These are phyloP conservation scores for Erysimum cheiranthoides DNA, from an alignment of 345 rosid species.

Conservation along the genomic window DNA sequence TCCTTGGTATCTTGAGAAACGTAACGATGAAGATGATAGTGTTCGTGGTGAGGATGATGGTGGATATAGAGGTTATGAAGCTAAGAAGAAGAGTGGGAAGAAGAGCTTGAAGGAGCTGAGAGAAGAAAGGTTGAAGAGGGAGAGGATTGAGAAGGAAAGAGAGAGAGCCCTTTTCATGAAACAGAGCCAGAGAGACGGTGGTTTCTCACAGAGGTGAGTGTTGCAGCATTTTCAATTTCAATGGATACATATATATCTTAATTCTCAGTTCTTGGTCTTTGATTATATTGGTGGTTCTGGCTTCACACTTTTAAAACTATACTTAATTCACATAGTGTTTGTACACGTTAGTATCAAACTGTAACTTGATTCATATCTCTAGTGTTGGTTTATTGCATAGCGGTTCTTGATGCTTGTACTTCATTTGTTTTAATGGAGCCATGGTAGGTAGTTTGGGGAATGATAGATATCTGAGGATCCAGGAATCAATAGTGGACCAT, in stretches of 20 bases:
- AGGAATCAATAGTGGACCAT: not conserved
- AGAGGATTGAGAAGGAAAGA: slow-evolving; percentile 77
- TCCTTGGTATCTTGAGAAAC: slow-evolving; percentile 90
- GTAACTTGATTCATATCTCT: not conserved
- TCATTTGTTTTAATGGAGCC: slow-evolving; percentile 5
- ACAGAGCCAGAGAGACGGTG: slow-evolving; percentile 55
- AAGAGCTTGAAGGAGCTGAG: slow-evolving; percentile 77
- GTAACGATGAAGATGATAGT: slow-evolving; percentile 42
- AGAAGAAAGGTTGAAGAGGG: slow-evolving; percentile 81
- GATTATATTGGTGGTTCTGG: not conserved
- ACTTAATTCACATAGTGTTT: not conserved
- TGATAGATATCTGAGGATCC: not conserved
- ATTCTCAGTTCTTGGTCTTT: not conserved
- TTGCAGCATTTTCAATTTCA: too few relatives aligned
- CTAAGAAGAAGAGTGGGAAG: slow-evolving; percentile 64
- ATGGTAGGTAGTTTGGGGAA: slow-evolving; percentile 4
- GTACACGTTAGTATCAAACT: not conserved
- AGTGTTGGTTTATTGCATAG: not conserved
- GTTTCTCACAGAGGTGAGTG: slow-evolving; percentile 60
- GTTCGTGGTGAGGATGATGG: slow-evolving; percentile 40
- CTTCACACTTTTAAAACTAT: not conserved
- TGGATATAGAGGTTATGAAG: slow-evolving; percentile 40
- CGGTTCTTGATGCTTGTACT: slow-evolving; percentile 2
- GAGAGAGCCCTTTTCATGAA: slow-evolving; percentile 58
- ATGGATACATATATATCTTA: too few relatives aligned